Conservation (phyloP, 768 basidiomycete species). For the Psilocybe cyanescens region DNA sequence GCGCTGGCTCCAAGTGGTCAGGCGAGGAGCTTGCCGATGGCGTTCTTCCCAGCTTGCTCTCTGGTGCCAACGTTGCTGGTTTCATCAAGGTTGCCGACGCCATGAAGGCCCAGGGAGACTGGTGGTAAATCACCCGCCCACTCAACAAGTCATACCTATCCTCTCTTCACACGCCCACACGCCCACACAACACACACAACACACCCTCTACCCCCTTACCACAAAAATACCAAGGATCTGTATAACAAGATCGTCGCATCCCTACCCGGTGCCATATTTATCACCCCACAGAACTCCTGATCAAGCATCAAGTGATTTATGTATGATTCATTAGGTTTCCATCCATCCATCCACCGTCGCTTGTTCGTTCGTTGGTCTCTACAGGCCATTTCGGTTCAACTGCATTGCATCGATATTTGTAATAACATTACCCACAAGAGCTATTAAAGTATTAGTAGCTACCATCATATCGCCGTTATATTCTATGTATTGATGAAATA, state of each 20-base stretch:
- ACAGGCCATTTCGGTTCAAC: not conserved
- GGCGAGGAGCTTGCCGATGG: conserved; percentile 44
- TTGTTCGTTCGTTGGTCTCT: not conserved
- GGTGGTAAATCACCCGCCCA: conserved; percentile 56
- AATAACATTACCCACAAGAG: not conserved
- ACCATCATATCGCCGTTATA: not conserved
- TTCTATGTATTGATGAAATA: conserved; percentile 5
- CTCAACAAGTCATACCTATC: not conserved
- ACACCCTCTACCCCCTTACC: too few species aligned
- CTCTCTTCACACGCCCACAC: not conserved
- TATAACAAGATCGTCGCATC: too few species aligned
- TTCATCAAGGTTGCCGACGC: conserved; percentile 75
- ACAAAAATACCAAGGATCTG: too few species aligned
- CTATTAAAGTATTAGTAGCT: not conserved
- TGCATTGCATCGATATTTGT: not conserved
- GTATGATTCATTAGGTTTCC: too few species aligned
- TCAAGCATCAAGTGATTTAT: too few species aligned
- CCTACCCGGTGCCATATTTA: not conserved
- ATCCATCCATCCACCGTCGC: too few species aligned
- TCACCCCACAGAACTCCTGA: not conserved
- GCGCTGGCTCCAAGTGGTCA: conserved; percentile 60
- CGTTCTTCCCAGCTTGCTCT: conserved; percentile 55
- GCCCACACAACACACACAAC: not conserved
- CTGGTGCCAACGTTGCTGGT: conserved; percentile 76
- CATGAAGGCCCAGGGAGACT: conserved; percentile 76